Evolutionary conservation across 805 yeast species (phyloP), one percentile per base, ranked within the genome.

Genomic region (Kodamaea jinghongensis): DNA sequence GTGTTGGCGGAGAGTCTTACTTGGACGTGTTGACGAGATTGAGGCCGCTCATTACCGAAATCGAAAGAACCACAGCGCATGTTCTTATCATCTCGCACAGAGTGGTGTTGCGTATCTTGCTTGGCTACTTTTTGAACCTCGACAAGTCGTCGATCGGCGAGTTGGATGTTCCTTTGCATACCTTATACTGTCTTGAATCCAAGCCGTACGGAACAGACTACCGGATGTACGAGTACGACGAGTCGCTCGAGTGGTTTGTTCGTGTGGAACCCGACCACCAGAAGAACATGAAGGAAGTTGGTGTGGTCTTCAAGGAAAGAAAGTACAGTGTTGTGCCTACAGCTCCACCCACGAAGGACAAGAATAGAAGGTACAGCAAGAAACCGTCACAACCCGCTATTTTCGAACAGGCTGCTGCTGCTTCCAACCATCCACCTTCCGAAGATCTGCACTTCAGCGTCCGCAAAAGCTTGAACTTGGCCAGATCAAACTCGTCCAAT

Each of bases 141-240:
- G 81, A 81, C 47, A 76, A 82, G 50, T 85, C 86, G 29, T 72
- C 87, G 0, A 86, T 91, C 43, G 90, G 95, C 1, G 95, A 86
- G 51, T 72, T 91, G 47, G 97, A 91, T 61, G 90, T 91, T 4
- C 98, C 98, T 4, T 67, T 91, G 40, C 97, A 91, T 56, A 86
- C 96, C 6, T 79, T 91, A 7, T 91, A 90, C 58, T 78, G 91
- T 42, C 73, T 91, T 45, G 97, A 91, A 55, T 89, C 91, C 36
- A 87, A 86, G 59, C 97, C 98, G 0, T 91, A 88, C 60, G 98
- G 98, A 2, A 95, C 95, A 2, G 95, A 88, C 45, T 91, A 96
- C 88, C 76, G 84, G 10, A 70, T 90, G 58, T 91, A 83, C 63
- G 96, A 89, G 58, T 91, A 83, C 63, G 84, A 86, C 52, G 96